Evolutionary conservation across 768 basidiomycete species (phyloP).

Genomic region (Xanthoconium stramineum): DNA sequence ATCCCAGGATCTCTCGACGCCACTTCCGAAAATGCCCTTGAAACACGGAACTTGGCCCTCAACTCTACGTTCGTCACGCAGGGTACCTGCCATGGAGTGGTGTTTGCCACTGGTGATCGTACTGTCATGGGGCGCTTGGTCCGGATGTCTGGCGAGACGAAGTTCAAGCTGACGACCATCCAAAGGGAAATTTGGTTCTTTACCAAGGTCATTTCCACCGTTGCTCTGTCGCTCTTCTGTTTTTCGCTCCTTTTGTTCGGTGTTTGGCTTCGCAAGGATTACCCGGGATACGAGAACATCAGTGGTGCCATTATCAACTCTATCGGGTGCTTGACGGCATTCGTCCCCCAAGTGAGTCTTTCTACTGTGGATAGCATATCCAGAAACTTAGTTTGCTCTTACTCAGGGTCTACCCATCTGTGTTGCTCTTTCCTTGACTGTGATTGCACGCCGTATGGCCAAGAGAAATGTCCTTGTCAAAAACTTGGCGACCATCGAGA

Average conservation of each 20-base stretch:
- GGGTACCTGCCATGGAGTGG: constrained; percentile 40
- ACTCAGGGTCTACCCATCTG: constrained; percentile 38
- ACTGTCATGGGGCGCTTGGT: constrained; percentile 54
- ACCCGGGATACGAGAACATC: constrained; percentile 34
- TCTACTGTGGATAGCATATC: neutral
- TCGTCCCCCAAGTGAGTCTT: constrained; percentile 38
- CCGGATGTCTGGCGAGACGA: constrained; percentile 46
- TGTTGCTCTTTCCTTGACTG: constrained; percentile 51
- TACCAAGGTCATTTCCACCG: constrained; percentile 47
- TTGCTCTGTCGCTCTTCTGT: constrained; percentile 39
- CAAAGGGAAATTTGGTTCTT: constrained; percentile 51
- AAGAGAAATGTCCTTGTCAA: constrained; percentile 47
- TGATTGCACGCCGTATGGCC: constrained; percentile 47
- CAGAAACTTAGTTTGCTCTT: neutral
- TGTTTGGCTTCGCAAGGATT: constrained; percentile 39
- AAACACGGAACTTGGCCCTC: constrained; percentile 47
- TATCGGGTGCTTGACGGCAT: constrained; percentile 38
- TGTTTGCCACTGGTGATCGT: constrained; percentile 43
- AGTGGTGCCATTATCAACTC: constrained; percentile 37
- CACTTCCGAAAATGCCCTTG: constrained; percentile 49
- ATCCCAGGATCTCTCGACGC: constrained; percentile 44
- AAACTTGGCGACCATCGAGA: constrained; percentile 52
- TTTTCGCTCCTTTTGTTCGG: constrained; percentile 39
- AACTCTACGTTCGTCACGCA: constrained; percentile 42
- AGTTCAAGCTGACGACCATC: constrained; percentile 45